Percentiles rank a stretch among this genome's conserved stretches.
Evolutionary conservation across 192 early-diverging fungal genomes (phyloP).

Genomic region (Coemansia sp.): DNA sequence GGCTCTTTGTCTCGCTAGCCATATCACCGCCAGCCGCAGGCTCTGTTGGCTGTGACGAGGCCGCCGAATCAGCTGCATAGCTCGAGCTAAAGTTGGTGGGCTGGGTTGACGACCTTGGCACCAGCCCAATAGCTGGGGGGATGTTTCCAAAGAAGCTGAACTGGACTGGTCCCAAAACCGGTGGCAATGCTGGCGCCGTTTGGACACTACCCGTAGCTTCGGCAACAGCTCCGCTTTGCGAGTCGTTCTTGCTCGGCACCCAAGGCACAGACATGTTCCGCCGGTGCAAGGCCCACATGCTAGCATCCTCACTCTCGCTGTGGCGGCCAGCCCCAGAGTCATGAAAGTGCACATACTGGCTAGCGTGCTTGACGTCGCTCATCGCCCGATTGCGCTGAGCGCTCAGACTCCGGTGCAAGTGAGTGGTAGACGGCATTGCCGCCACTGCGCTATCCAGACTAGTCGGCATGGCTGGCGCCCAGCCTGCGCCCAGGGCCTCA

Average conservation of each 20-base stretch:
- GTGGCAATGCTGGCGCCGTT: neutral
- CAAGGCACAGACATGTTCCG: slow-evolving; percentile 51
- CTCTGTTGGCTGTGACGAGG: neutral
- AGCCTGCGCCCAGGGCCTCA: neutral
- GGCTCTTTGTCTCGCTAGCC: slow-evolving; percentile 15
- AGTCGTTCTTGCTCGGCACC: slow-evolving; percentile 5
- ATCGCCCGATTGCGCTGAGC: slow-evolving; percentile 28
- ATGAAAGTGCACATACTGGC: neutral
- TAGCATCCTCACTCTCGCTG: neutral
- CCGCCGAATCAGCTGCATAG: neutral
- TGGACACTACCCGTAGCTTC: neutral
- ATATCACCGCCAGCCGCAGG: neutral
- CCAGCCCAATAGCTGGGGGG: neutral
- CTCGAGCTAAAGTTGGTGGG: neutral
- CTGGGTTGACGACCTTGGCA: slow-evolving; percentile 14
- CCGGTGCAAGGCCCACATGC: slow-evolving; percentile 13
- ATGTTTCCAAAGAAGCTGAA: slow-evolving; percentile 22
- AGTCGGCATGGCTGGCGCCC: neutral
- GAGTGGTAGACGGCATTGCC: neutral
- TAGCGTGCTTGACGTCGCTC: slow-evolving; percentile 28
- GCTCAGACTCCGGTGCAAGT: slow-evolving; percentile 29
- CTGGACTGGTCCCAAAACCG: neutral
- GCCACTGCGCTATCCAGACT: slow-evolving; percentile 16
- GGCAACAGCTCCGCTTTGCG: slow-evolving; percentile 5
- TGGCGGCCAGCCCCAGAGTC: neutral